These are phyloP conservation scores for Filobasidium wieringae DNA, from an alignment of 768 basidiomycete genomes.

Conservation along the genomic window DNA sequence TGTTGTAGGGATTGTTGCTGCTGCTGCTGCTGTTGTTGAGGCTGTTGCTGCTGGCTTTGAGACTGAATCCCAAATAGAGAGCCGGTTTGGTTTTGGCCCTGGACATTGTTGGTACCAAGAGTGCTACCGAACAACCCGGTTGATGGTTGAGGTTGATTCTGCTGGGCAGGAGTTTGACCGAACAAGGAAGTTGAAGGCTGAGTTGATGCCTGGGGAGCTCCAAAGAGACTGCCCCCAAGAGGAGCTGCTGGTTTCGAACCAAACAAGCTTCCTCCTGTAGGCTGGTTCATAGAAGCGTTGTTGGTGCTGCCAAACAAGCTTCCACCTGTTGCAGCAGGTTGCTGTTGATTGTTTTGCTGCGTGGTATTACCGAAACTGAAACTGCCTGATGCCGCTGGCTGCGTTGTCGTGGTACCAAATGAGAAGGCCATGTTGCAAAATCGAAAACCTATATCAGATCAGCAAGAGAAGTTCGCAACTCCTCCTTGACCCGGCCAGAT, in stretches of 20 bases:
- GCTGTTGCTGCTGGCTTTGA: neutral
- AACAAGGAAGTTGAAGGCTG: constrained; percentile 1
- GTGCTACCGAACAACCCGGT: neutral
- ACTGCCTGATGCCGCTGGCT: neutral
- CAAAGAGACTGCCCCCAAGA: neutral
- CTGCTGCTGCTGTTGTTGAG: constrained; percentile 4
- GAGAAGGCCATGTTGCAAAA: neutral
- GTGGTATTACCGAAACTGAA: neutral
- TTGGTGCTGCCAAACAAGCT: neutral
- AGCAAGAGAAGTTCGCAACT: too few relatives aligned
- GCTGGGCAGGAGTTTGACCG: constrained; percentile 3
- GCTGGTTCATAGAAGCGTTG: neutral
- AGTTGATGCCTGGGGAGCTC: neutral
- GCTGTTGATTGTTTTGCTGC: neutral
- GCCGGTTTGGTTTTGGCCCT: too few relatives aligned
- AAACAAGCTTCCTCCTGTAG: neutral
- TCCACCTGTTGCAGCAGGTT: neutral
- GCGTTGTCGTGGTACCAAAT: neutral
- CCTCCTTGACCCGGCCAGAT: too few relatives aligned
- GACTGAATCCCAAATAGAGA: neutral
- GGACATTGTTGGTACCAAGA: neutral
- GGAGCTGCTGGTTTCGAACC: neutral
- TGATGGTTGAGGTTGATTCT: neutral
- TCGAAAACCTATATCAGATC: too few relatives aligned
- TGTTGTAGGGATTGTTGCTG: neutral